Evolutionary conservation across 208 protist species (phyloP).

Genomic region (Crithidia sp.): DNA sequence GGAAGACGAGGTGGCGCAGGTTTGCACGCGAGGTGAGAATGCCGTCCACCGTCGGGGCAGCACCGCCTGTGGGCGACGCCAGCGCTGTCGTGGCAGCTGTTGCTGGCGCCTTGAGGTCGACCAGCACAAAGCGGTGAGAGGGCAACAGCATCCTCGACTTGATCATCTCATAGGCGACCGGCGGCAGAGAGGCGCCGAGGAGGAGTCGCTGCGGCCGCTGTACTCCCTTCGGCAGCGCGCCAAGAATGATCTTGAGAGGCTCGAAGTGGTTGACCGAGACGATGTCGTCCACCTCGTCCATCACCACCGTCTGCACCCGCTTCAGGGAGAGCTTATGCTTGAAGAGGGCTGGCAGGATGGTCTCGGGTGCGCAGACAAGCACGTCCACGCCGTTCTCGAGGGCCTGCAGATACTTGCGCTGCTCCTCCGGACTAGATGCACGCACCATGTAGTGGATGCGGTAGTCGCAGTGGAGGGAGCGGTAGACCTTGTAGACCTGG

Average conservation of each 20-base stretch:
- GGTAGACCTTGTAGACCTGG: conserved; percentile 62
- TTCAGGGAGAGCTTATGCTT: conserved; percentile 71
- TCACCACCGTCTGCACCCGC: conserved; percentile 63
- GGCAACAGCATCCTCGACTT: conserved; percentile 71
- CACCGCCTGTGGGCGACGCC: neutral
- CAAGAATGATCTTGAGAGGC: conserved; percentile 79
- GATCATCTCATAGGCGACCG: conserved; percentile 78
- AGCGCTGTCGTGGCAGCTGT: neutral
- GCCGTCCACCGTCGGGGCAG: neutral
- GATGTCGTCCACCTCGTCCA: conserved; percentile 88
- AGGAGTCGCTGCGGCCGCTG: conserved; percentile 76
- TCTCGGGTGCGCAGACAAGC: conserved; percentile 77
- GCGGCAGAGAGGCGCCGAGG: conserved; percentile 74
- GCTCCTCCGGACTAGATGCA: conserved; percentile 71
- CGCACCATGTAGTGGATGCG: conserved; percentile 69
- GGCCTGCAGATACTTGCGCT: conserved; percentile 57
- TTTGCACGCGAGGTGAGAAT: conserved; percentile 26
- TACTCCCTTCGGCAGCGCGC: conserved; percentile 64
- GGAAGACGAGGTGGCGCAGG: conserved; percentile 61
- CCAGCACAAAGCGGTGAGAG: conserved; percentile 84
- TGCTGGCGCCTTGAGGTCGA: conserved; percentile 41
- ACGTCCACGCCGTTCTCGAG: conserved; percentile 69
- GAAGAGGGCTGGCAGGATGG: conserved; percentile 70
- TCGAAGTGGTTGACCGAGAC: conserved; percentile 89
- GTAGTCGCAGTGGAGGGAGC: conserved; percentile 53